Evolutionary conservation across 768 basidiomycete species (phyloP).

Genomic region (Lactifluus echinatus): DNA sequence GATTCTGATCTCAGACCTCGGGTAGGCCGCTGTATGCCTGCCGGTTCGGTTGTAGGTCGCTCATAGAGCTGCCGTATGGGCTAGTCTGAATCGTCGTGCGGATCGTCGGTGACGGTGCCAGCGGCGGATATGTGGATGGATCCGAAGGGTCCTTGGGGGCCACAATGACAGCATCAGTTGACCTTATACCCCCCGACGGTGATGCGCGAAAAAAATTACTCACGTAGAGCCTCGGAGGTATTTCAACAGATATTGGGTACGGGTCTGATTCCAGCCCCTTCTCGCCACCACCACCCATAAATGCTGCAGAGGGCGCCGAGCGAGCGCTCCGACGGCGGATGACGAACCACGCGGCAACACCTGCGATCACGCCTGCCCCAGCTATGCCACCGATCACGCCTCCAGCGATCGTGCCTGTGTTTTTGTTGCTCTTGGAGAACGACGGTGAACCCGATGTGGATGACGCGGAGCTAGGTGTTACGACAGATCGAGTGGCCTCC

Average conservation of each 20-base stretch:
- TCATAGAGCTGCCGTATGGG: neutral
- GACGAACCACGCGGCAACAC: conserved; percentile 33
- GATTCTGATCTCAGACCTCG: conserved; percentile 15
- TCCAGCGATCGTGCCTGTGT: conserved; percentile 54
- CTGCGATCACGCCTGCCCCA: conserved; percentile 36
- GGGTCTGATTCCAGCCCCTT: neutral
- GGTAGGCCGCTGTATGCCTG: conserved; percentile 11
- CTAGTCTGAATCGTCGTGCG: conserved; percentile 1
- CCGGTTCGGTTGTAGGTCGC: conserved; percentile 5
- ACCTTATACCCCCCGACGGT: neutral
- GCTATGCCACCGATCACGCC: conserved; percentile 53
- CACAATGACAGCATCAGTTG: neutral
- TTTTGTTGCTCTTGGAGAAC: conserved; percentile 5
- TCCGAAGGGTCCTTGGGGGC: conserved; percentile 18
- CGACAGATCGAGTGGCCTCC: neutral
- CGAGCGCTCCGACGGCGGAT: conserved; percentile 26
- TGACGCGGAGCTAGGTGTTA: neutral
- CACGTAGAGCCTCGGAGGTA: conserved; percentile 13
- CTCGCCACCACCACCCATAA: neutral
- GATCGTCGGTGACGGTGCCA: conserved; percentile 8
- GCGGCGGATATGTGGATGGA: conserved; percentile 19
- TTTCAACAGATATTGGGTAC: neutral
- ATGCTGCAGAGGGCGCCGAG: conserved; percentile 20
- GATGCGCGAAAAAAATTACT: neutral
- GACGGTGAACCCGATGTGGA: neutral